Conservation (phyloP, 2,329 filamentous ascomycete genomes). For the Botryotinia calthae region DNA sequence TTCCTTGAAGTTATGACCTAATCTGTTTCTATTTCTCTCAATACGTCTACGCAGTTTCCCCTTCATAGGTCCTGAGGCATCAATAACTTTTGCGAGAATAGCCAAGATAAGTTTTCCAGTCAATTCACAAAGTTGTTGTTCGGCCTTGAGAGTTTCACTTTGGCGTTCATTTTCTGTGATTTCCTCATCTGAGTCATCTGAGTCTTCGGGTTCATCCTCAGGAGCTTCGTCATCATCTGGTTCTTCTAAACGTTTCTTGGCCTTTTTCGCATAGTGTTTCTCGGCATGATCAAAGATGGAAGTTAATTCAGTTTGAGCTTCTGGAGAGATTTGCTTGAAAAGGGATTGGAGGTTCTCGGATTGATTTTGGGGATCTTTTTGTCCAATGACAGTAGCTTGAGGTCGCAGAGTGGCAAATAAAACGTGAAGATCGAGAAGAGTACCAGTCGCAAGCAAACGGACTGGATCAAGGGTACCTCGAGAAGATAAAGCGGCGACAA, state of each 20-base stretch:
- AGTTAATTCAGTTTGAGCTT: slow-evolving; percentile 64
- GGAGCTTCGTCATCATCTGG: slow-evolving; percentile 72
- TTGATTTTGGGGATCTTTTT: slow-evolving; percentile 44
- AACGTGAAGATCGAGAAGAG: slow-evolving; percentile 77
- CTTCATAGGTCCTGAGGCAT: slow-evolving; percentile 56
- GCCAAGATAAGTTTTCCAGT: slow-evolving; percentile 81
- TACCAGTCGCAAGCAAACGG: slow-evolving; percentile 70
- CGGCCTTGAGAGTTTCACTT: slow-evolving; percentile 69
- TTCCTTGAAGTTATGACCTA: slow-evolving; percentile 84
- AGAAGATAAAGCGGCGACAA: slow-evolving; percentile 67
- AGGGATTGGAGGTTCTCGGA: slow-evolving; percentile 58
- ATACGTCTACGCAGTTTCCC: slow-evolving; percentile 69
- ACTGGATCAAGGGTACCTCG: slow-evolving; percentile 72
- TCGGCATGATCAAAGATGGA: slow-evolving; percentile 77
- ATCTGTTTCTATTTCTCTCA: slow-evolving; percentile 71
- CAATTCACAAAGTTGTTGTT: slow-evolving; percentile 82
- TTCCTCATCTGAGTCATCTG: slow-evolving; percentile 54
- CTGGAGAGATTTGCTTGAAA: slow-evolving; percentile 65
- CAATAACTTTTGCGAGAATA: slow-evolving; percentile 72
- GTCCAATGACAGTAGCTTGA: slow-evolving; percentile 40
- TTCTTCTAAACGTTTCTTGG: slow-evolving; percentile 59
- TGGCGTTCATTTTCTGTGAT: slow-evolving; percentile 57
- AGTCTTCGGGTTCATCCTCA: slow-evolving; percentile 62
- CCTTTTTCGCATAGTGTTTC: slow-evolving; percentile 70
- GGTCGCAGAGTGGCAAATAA: slow-evolving; percentile 72